These are phyloP conservation scores for Colletotrichum magnum DNA, from an alignment of 2,329 filamentous ascomycete genomes.

Conservation along the genomic window DNA sequence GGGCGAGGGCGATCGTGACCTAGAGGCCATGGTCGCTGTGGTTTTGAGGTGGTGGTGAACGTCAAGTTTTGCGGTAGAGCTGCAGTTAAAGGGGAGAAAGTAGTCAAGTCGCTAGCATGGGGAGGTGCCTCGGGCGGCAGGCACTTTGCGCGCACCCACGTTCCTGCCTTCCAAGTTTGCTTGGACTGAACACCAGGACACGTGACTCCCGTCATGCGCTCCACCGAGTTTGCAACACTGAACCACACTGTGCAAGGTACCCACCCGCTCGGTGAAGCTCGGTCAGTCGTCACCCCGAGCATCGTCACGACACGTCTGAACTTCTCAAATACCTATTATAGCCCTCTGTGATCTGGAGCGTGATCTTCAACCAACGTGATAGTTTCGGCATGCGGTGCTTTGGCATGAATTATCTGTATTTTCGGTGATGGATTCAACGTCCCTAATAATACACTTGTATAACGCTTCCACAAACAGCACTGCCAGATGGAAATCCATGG, in stretches of 20 bases:
- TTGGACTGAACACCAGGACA: not conserved
- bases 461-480: not conserved
- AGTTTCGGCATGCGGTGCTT: no score
- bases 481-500: not conserved
- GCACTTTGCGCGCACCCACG: constrained; percentile 9
- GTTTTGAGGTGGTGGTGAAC: not conserved
- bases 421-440: no score
- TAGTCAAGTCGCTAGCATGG: not conserved
- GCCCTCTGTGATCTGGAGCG: no score
- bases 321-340: no score
- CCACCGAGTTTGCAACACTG: constrained; percentile 2
- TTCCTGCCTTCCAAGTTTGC: not conserved
- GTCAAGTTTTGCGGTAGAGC: not conserved
- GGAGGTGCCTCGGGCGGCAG: constrained; percentile 12
- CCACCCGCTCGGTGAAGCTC: not conserved
- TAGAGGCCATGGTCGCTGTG: constrained; percentile 35
- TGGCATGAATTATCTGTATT: no score
- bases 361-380: no score
- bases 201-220: constrained; percentile 2
- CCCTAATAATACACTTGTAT: no score
- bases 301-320: no score
- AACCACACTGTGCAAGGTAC: no score
- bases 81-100: not conserved
- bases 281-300: not conserved
- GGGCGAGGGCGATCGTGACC: constrained; percentile 45